Conservation (phyloP, 495 filamentous ascomycete species). For the Penicillium malachiteum region DNA sequence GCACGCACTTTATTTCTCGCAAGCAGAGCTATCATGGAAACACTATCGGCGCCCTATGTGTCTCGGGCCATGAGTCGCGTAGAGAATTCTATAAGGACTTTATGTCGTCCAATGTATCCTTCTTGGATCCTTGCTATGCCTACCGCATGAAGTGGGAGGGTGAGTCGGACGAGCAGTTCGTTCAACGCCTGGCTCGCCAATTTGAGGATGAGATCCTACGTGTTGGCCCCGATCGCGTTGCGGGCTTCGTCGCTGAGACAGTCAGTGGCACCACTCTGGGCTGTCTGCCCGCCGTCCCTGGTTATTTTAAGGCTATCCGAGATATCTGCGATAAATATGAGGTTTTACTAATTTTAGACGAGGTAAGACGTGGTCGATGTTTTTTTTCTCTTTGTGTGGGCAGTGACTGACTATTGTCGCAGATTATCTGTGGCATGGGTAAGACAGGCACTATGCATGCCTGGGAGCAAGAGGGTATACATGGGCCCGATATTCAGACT, state of each 20-base stretch:
- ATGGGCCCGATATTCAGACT: slow-evolving; percentile 40
- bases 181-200: slow-evolving; percentile 45
- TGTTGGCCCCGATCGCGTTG: slow-evolving; percentile 60
- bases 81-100: slow-evolving; percentile 30
- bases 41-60: slow-evolving; percentile 58
- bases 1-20: slow-evolving; percentile 56
- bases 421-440: slow-evolving; percentile 44
- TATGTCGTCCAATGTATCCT: slow-evolving; percentile 29
- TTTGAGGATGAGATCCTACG: slow-evolving; percentile 63
- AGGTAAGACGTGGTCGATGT: slow-evolving; percentile 30
- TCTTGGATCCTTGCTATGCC: slow-evolving; percentile 36
- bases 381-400: no score
- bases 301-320: slow-evolving; percentile 37
- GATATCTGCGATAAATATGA: slow-evolving; percentile 41
- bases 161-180: slow-evolving; percentile 38
- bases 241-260: slow-evolving; percentile 65
- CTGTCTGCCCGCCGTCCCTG: slow-evolving; percentile 37
- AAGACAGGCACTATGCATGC: slow-evolving; percentile 39
- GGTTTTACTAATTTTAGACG: slow-evolving; percentile 42
- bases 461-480: slow-evolving; percentile 38
- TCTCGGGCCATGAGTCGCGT: slow-evolving; percentile 32
- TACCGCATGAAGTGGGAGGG: slow-evolving; percentile 32
- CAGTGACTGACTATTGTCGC: no score
- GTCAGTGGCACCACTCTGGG: slow-evolving; percentile 52
- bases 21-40: slow-evolving; percentile 65